Evolutionary conservation across 1,284 basidiomycete genomes (phyloP).

Genomic region (Limonomyces culmigenus): DNA sequence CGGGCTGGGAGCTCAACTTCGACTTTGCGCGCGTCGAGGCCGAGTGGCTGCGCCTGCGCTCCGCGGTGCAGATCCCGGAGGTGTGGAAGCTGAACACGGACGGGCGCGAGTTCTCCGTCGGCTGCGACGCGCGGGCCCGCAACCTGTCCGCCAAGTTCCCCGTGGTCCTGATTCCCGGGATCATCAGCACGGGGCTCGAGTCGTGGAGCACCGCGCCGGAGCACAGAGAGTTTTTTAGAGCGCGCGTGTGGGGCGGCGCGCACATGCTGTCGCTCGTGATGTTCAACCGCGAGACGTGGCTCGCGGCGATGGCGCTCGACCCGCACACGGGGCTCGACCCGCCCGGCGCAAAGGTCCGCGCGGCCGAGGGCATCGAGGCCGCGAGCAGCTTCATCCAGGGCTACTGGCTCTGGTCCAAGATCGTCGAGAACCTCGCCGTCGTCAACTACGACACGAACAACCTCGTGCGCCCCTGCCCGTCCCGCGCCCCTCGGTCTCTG

Average conservation of each 20-base stretch:
- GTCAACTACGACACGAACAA: conserved; percentile 88
- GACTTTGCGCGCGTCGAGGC: conserved; percentile 46
- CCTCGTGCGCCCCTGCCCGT: no score
- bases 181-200: conserved; percentile 66
- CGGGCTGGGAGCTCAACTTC: conserved; percentile 34
- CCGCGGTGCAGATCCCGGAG: conserved; percentile 37
- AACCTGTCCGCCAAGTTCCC: conserved; percentile 64
- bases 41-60: conserved; percentile 51
- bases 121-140: conserved; percentile 49
- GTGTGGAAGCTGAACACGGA: conserved; percentile 71
- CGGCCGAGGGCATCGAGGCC: conserved; percentile 83
- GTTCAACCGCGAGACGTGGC: conserved; percentile 48
- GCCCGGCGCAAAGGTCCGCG: conserved; percentile 75
- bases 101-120: conserved; percentile 73
- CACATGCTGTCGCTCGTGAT: conserved; percentile 79
- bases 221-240: conserved; percentile 65
- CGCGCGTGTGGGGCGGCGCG: conserved; percentile 77
- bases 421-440: conserved; percentile 86
- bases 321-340: conserved; percentile 86
- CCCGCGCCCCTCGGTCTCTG: no score
- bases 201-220: conserved; percentile 76
- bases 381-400: conserved; percentile 86
- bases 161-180: conserved; percentile 67
- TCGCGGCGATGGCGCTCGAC: conserved; percentile 81
- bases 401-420: conserved; percentile 95